Evolutionary conservation across 176 grass and related monocot genomes (phyloP).

Genomic region (Themeda triandra): DNA sequence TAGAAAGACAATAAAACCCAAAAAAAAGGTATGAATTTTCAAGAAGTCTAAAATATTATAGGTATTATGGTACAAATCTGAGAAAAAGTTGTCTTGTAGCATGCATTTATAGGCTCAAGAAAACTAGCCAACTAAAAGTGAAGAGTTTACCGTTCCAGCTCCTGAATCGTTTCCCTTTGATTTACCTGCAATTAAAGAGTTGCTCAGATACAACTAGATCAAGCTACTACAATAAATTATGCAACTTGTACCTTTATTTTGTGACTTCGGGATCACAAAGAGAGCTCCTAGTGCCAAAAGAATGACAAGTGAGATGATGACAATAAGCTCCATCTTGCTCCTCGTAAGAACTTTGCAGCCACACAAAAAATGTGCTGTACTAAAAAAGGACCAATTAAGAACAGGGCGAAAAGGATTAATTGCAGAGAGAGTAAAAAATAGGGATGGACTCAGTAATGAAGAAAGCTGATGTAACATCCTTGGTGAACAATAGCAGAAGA

Average conservation of each 20-base stretch:
- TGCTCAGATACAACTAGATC: neutral
- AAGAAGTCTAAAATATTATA: neutral
- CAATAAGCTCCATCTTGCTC: constrained; percentile 49
- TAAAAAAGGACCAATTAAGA: neutral
- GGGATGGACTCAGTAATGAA: neutral
- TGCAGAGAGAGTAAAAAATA: neutral
- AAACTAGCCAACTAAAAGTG: neutral
- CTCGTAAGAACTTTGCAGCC: neutral
- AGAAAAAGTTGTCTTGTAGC: neutral
- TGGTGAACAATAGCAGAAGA: neutral
- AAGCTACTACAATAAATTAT: neutral
- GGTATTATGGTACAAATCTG: neutral
- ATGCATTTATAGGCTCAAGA: neutral
- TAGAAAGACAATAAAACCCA: neutral
- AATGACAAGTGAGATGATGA: constrained; percentile 32
- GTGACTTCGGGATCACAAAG: constrained; percentile 67
- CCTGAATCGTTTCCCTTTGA: constrained; percentile 24
- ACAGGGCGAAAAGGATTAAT: neutral
- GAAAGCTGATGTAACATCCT: neutral
- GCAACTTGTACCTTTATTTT: constrained; percentile 45
- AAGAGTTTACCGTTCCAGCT: constrained; percentile 32
- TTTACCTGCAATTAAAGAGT: constrained; percentile 33
- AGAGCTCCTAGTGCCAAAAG: constrained; percentile 66
- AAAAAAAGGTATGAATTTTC: neutral
- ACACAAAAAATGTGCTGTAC: neutral